Base-by-base conservation (phyloP, 768 basidiomycete genomes). In the Strobilomyces confusus region DNA sequence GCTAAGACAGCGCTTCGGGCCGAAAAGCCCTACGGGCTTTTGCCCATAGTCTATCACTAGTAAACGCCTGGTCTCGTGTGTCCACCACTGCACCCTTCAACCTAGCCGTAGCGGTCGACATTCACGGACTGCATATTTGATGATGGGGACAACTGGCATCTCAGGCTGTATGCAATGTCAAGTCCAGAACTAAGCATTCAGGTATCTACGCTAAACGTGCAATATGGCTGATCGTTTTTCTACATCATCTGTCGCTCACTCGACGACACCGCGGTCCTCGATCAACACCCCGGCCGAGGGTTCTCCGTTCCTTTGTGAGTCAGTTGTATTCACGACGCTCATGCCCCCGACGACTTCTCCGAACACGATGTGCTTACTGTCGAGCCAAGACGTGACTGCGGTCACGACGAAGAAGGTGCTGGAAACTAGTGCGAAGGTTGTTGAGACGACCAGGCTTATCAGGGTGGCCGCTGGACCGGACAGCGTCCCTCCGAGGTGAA, bases 331-430 rank as follows among this genome's bases (percentile, higher is more conserved):
- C 56, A 80, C 71, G 45, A 77, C 44, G 8, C 73, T 65, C 68
- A 77, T 69, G 20, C 76, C 77, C 19, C 72, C 67, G 6, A 72
- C 66, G 56, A 79, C 75, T 58, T 78, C 77, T 8, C 78, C 77
- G 45, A 79, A 78, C 33, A 78, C 77, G 56, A 77, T 70, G 33
- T 74, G 73, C 43, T 65, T 77, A 30, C 68, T 72, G 54, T 75
- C 70, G 23, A 75, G 69, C 82, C 88, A 90, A 20, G 79, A 72
- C n/a, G 87, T 86, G 20, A 76, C 63, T 20, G 80, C 80, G 20
- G 88, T 89, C 26, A 89, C 90, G 64, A 91, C 79, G 71, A 89
- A 90, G 74, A 88, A 90, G n/a, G n/a, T n/a, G n/a, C n/a, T n/a
- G n/a, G n/a, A n/a, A n/a, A n/a, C n/a, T n/a, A n/a, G n/a, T n/a